These are phyloP conservation scores for Fagus sylvatica DNA, from an alignment of 306 rosid species.

Conservation along the genomic window DNA sequence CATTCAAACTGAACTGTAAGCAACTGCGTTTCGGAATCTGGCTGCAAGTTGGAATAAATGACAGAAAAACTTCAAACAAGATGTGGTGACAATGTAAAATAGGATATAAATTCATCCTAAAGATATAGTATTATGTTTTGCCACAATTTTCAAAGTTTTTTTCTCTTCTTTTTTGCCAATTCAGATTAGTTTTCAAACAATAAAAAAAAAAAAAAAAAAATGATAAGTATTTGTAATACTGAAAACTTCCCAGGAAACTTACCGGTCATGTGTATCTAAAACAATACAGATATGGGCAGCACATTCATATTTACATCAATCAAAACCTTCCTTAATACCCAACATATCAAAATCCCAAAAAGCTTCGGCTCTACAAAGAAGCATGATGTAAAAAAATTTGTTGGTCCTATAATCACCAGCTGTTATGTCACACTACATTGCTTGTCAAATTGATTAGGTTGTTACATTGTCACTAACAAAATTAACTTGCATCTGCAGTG, in stretches of 20 bases:
- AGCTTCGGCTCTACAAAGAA: too few relatives aligned
- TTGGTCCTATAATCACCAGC: too few relatives aligned
- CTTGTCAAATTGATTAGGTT: neutral
- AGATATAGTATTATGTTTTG: neutral
- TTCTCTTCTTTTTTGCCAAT: too few relatives aligned
- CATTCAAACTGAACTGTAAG: conserved; percentile 91
- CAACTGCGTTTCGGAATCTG: conserved; percentile 89
- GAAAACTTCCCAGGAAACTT: neutral
- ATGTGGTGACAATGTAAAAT: conserved; percentile 18
- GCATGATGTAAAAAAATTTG: too few relatives aligned
- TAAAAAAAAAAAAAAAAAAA: neutral
- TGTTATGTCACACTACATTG: neutral
- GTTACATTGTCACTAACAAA: neutral
- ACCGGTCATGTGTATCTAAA: neutral
- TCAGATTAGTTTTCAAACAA: neutral
- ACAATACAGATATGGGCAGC: neutral
- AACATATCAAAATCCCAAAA: too few relatives aligned
- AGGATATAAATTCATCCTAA: conserved; percentile 10
- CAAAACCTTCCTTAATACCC: neutral
- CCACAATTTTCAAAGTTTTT: neutral
- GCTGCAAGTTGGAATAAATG: conserved; percentile 55
- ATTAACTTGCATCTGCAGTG: neutral
- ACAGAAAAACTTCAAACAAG: conserved; percentile 17
- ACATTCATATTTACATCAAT: neutral
- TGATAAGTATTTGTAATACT: neutral